Evolutionary conservation across 2,329 filamentous ascomycete genomes (phyloP).

Genomic region (Teratosphaeria gauchensis): DNA sequence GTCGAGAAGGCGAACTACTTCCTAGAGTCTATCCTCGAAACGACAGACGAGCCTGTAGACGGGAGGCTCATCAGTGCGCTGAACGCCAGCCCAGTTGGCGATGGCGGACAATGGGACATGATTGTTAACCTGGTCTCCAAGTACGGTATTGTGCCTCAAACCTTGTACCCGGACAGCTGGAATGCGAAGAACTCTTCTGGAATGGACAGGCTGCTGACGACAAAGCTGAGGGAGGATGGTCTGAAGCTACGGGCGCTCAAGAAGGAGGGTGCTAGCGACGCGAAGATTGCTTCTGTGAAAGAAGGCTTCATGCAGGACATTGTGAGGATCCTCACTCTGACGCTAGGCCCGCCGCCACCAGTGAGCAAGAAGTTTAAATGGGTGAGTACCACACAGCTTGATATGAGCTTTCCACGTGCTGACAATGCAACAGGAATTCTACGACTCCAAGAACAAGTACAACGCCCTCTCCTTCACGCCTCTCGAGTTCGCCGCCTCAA

Average conservation of each 20-base stretch:
- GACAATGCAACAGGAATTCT: slow-evolving; percentile 42
- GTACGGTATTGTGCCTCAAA: slow-evolving; percentile 70
- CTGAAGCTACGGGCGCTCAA: slow-evolving; percentile 57
- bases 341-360: slow-evolving; percentile 68
- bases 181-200: slow-evolving; percentile 62
- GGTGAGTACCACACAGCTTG: slow-evolving; percentile 24
- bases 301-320: slow-evolving; percentile 70
- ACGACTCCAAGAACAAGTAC: slow-evolving; percentile 57
- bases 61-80: slow-evolving; percentile 63
- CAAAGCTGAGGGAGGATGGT: slow-evolving; percentile 78
- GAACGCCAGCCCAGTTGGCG: slow-evolving; percentile 57
- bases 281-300: slow-evolving; percentile 47
- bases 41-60: slow-evolving; percentile 59
- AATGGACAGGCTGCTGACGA: slow-evolving; percentile 67
- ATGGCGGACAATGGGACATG: slow-evolving; percentile 91
- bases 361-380: slow-evolving; percentile 64
- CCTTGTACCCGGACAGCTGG: slow-evolving; percentile 71
- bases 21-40: slow-evolving; percentile 73
- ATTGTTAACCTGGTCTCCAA: slow-evolving; percentile 55
- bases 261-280: slow-evolving; percentile 23
- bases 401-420: neutral
- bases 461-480: slow-evolving; percentile 57
- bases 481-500: slow-evolving; percentile 58
- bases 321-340: slow-evolving; percentile 69
- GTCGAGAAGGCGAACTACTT: slow-evolving; percentile 88